Base-by-base conservation (phyloP, 768 basidiomycete species). In the Lentinula sp. region DNA sequence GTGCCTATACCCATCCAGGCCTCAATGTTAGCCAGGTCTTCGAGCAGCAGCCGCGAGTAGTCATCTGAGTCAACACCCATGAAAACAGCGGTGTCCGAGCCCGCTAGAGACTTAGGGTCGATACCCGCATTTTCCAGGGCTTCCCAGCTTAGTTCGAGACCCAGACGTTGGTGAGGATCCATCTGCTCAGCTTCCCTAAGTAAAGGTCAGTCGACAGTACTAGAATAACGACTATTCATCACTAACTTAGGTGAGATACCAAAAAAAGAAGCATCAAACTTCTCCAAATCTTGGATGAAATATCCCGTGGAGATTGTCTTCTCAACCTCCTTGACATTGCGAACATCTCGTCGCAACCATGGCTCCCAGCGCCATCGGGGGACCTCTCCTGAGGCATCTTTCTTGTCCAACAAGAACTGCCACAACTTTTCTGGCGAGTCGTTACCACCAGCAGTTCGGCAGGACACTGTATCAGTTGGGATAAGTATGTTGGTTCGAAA, bases 1-100 rank as follows among this genome's bases (percentile, higher is more conserved):
- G 57, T 58, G 35, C 57, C 57, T 9, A 50, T 58, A 37, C 53
- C 53, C 53, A 54, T 54, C 53, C 53, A 54, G 10, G 53, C 53
- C 10, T 54, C 53, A 7, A 54, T 36, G 8, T 54, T 54, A 54
- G 53, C 35, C 35, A 54, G n/a, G 35, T 54, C 53, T 9, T 54
- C 53, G 15, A 54, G 53, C 7, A 54, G 53, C 18, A 54, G 18
- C 1, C 53, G 53, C 5, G 53, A 54, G 18, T 41, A 54, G 23
- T 54, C 53, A 35, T 54, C 53, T n/a, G 53, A 37, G 37, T 54
- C 53, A 9, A 54, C 53, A n/a, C 53, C 53, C 53, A 54, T 54
- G 37, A 54, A 54, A 41, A 54, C 53, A n/a, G 53, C 53, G 18
- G 53, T 54, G 37, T 36, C 37, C 18, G 53, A 54, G n/a, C 53